Evolutionary conservation across 768 basidiomycete genomes (phyloP).

Genomic region (Leucogyrophana mollusca): DNA sequence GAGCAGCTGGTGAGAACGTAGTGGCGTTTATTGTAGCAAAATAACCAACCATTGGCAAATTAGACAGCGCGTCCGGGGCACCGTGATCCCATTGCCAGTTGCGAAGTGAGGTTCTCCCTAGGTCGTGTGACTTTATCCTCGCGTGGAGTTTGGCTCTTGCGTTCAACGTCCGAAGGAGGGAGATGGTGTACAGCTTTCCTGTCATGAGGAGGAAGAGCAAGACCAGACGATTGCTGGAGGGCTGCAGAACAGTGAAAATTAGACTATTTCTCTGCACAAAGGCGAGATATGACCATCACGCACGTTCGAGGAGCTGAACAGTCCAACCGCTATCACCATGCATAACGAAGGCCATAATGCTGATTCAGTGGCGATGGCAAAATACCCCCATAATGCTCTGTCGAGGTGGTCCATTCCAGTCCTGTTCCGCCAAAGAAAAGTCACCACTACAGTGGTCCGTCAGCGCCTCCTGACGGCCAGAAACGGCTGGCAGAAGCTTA

Average conservation of each 20-base stretch:
- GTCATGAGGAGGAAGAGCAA: conserved; percentile 49
- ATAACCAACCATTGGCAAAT: too few species aligned
- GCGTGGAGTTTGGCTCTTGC: conserved; percentile 25
- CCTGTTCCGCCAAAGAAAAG: conserved; percentile 40
- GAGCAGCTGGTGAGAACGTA: too few species aligned
- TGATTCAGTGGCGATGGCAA: conserved; percentile 37
- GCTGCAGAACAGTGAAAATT: conserved; percentile 20
- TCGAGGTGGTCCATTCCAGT: conserved; percentile 34
- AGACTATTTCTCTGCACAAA: neutral
- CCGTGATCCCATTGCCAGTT: conserved; percentile 34
- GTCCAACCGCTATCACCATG: conserved; percentile 27
- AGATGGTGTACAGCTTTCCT: conserved; percentile 44
- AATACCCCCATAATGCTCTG: conserved; percentile 37
- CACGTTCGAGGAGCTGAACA: conserved; percentile 34
- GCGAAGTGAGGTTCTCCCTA: conserved; percentile 41
- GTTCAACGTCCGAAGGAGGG: conserved; percentile 27
- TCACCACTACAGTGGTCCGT: conserved; percentile 31
- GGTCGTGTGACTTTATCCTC: conserved; percentile 36
- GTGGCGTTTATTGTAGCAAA: too few species aligned
- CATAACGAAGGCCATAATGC: conserved; percentile 33
- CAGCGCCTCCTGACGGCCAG: neutral
- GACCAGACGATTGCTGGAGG: conserved; percentile 39
- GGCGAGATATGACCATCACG: conserved; percentile 6
- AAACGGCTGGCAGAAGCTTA: conserved; percentile 16
- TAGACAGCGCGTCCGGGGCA: neutral